Percentiles rank a stretch among this genome's conserved stretches.
Evolutionary conservation across 768 basidiomycete species (phyloP).

Genomic region (Mycena rosella): DNA sequence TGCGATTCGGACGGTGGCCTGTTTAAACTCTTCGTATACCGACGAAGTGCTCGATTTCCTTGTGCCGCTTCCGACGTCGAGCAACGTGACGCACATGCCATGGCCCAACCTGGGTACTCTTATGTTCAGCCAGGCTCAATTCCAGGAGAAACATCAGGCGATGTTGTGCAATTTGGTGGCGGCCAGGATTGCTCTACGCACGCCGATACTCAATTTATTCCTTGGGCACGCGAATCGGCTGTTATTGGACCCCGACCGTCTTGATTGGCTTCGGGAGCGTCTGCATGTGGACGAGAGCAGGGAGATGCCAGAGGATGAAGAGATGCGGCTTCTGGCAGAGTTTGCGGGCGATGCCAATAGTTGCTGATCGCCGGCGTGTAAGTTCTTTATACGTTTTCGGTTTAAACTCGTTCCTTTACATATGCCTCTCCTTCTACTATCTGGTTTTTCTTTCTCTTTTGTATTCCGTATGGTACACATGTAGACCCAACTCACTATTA

Average conservation of each 20-base stretch:
- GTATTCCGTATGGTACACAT: too few relatives aligned
- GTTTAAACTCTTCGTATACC: conserved; percentile 30
- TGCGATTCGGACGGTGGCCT: conserved; percentile 23
- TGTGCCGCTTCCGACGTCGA: conserved; percentile 25
- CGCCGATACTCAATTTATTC: conserved; percentile 29
- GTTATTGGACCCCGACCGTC: conserved; percentile 28
- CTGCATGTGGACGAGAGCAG: conserved; percentile 24
- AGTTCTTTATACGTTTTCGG: background rate
- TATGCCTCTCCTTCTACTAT: background rate
- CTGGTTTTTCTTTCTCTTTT: background rate
- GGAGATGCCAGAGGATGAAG: conserved; percentile 31
- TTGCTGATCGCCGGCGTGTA: conserved; percentile 11
- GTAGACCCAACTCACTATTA: too few relatives aligned
- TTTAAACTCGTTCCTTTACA: background rate
- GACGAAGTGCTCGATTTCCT: conserved; percentile 33
- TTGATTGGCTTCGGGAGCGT: conserved; percentile 27
- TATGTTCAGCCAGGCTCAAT: conserved; percentile 30
- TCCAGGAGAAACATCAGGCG: conserved; percentile 32
- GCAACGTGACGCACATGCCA: conserved; percentile 26
- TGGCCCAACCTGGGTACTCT: conserved; percentile 27
- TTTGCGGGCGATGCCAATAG: conserved; percentile 22
- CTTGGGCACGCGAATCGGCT: conserved; percentile 32
- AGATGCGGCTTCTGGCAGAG: conserved; percentile 27
- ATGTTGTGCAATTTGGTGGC: conserved; percentile 32
- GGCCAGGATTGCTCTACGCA: conserved; percentile 24